Evolutionary conservation across 208 protist species (phyloP).

Genomic region (Leishmania amazonensis): DNA sequence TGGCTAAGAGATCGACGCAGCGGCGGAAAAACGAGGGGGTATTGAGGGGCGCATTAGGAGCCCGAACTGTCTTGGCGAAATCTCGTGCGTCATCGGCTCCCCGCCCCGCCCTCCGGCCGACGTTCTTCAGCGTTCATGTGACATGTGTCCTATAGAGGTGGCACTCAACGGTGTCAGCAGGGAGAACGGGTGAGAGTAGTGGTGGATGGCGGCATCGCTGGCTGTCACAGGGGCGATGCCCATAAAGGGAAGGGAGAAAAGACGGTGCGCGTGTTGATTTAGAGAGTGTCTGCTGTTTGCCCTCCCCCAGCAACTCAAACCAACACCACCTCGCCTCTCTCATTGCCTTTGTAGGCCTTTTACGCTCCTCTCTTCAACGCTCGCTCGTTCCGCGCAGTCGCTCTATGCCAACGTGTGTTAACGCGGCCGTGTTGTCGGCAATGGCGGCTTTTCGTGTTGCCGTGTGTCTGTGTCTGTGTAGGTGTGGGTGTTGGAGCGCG

Average conservation of each 20-base stretch:
- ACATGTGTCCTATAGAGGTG: not conserved
- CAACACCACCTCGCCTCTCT: not conserved
- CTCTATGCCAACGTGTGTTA: too few relatives aligned
- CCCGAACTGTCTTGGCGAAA: not conserved
- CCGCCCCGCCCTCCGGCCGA: not conserved
- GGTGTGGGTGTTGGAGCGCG: not conserved
- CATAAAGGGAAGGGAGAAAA: not conserved
- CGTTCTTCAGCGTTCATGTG: not conserved
- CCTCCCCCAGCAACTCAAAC: too few relatives aligned
- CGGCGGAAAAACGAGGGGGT: not conserved
- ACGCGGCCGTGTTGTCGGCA: not conserved
- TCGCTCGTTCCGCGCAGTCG: too few relatives aligned
- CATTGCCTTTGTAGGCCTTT: not conserved
- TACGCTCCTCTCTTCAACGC: not conserved
- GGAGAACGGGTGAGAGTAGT: not conserved
- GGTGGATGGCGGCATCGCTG: not conserved
- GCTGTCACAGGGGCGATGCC: not conserved
- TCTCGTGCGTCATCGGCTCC: not conserved
- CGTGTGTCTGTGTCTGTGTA: conserved; percentile 2
- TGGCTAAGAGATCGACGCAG: not conserved
- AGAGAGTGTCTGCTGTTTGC: too few relatives aligned
- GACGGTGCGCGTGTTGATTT: not conserved
- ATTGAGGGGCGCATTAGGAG: not conserved
- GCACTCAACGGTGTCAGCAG: not conserved
- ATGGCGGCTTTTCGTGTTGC: not conserved